A percentile compares a stretch with the other conserved stretches of the same genome.
Conservation (phyloP, 306 rosid species). For the Astragalus membranaceus region DNA sequence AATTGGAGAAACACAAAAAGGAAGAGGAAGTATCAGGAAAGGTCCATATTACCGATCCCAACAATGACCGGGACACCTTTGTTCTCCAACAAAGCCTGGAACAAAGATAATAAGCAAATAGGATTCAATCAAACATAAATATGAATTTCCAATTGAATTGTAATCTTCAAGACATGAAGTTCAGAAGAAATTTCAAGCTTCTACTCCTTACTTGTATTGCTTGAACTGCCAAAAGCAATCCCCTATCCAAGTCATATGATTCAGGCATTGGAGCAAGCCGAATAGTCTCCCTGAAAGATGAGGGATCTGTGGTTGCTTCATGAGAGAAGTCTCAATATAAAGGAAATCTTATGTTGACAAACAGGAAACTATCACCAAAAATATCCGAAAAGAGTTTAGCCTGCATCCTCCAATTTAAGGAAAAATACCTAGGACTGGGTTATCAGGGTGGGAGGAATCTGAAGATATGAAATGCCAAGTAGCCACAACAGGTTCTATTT, state of each 20-base stretch:
- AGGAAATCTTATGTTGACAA: conserved; percentile 16
- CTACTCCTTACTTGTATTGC: conserved; percentile 80
- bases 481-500: conserved; percentile 79
- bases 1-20: conserved; percentile 2
- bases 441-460: conserved; percentile 45
- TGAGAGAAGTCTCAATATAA: conserved; percentile 60
- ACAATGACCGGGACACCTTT: conserved; percentile 91
- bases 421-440: conserved; percentile 64
- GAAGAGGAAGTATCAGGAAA: conserved; percentile 16
- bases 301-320: conserved; percentile 99
- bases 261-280: conserved; percentile 98
- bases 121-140: conserved; percentile 21
- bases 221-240: conserved; percentile 95
- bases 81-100: conserved; percentile 96
- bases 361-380: conserved; percentile 15
- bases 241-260: conserved; percentile 95
- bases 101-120: conserved; percentile 20
- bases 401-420: conserved; percentile 28
- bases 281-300: conserved; percentile 84
- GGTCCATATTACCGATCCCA: conserved; percentile 75
- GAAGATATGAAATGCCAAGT: conserved; percentile 75
- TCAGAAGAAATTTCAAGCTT: conserved; percentile 22
- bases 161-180: conserved; percentile 24
- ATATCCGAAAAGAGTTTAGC: neutral
- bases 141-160: conserved; percentile 5